These are phyloP conservation scores for Gossypium turneri DNA, from an alignment of 345 rosid genomes.

Conservation along the genomic window DNA sequence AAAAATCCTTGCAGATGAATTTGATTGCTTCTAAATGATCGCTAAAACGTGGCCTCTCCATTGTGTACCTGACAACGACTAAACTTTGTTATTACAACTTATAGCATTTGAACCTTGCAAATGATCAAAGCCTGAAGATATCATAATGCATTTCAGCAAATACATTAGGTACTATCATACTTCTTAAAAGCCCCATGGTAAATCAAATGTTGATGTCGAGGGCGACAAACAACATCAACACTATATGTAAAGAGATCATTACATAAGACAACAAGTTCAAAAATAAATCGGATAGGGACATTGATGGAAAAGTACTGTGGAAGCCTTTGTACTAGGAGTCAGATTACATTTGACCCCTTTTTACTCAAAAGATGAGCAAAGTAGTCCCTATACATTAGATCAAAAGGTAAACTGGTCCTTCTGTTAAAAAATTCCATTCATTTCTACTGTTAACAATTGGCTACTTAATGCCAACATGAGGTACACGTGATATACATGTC, in stretches of 20 bases:
- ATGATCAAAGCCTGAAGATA: neutral
- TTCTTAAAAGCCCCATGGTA: neutral
- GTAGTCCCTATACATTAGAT: no score
- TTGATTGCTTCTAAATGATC: conserved; percentile 97
- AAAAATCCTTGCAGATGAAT: conserved; percentile 97
- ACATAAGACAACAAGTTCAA: neutral
- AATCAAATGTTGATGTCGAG: neutral
- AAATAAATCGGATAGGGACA: neutral
- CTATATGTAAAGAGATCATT: neutral
- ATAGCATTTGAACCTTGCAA: neutral
- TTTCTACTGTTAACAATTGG: no score
- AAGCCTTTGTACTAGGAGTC: no score
- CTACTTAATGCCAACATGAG: no score
- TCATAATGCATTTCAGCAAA: neutral
- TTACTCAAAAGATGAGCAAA: no score
- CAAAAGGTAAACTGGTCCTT: no score
- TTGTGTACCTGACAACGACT: conserved; percentile 60
- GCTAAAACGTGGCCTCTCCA: conserved; percentile 87
- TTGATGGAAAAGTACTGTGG: neutral
- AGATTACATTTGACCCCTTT: no score
- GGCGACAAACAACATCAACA: neutral
- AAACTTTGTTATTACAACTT: neutral
- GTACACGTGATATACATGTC: no score
- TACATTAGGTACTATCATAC: neutral
- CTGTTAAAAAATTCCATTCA: no score